These are phyloP conservation scores for Epichloe typhina DNA, from an alignment of 2,329 filamentous ascomycete species.

Conservation along the genomic window DNA sequence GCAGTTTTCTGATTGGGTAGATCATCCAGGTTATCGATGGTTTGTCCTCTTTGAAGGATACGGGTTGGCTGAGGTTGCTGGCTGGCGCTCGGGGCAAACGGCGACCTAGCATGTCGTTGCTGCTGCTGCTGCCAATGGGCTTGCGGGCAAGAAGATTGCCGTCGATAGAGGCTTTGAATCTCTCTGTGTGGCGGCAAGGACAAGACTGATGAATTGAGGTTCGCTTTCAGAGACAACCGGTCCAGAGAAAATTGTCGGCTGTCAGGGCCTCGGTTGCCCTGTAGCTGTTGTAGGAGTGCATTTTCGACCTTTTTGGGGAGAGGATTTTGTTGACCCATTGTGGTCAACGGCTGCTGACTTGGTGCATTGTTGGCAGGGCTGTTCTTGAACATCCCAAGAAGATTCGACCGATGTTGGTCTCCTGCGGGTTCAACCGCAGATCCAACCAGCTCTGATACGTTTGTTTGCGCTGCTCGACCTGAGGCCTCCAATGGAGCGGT, in stretches of 20 bases:
- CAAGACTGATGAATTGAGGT: constrained; percentile 6
- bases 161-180: not conserved
- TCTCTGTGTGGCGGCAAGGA: constrained; percentile 7
- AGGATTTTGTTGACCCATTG: not conserved
- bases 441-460: constrained; percentile 16
- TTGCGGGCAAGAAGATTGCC: constrained; percentile 8
- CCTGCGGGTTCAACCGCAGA: constrained; percentile 12
- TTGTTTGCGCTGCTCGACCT: constrained; percentile 4
- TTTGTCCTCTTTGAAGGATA: constrained; percentile 24
- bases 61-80: constrained; percentile 14
- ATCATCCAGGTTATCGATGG: constrained; percentile 10
- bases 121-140: not conserved
- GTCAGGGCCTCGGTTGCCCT: not conserved
- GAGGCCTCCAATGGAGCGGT: not conserved
- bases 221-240: constrained; percentile 10
- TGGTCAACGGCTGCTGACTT: not conserved
- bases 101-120: not conserved
- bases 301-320: not conserved
- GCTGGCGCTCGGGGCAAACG: not conserved
- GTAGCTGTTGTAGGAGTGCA: not conserved
- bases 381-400: constrained; percentile 43
- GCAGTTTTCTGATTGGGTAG: constrained; percentile 1
- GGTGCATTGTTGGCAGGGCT: constrained; percentile 6
- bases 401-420: constrained; percentile 30
- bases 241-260: constrained; percentile 9